Conservation (phyloP, 73 alveolate genomes). For the Symbiodinium natans region DNA sequence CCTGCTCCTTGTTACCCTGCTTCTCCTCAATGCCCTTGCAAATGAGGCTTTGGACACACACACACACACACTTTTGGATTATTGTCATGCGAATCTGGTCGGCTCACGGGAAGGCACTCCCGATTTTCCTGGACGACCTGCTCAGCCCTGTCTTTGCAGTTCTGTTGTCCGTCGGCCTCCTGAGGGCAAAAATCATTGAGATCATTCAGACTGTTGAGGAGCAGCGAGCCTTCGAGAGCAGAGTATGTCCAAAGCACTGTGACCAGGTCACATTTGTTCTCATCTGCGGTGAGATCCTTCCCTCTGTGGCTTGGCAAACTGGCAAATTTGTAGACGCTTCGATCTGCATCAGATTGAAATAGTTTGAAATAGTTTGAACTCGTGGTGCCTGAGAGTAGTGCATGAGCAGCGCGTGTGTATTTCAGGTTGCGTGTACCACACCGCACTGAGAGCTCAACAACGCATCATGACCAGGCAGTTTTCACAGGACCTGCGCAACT, state of each 20-base stretch:
- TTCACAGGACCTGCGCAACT: slow-evolving; percentile 86
- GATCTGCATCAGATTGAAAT: not conserved
- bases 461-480: not conserved
- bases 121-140: slow-evolving; percentile 82
- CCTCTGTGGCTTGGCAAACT: slow-evolving; percentile 28
- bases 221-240: too few species aligned
- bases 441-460: not conserved
- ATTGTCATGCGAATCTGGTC: too few species aligned
- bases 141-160: slow-evolving; percentile 68
- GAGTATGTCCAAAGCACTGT: not conserved
- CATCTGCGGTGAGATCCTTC: slow-evolving; percentile 77
- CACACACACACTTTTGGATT: not conserved
- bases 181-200: not conserved
- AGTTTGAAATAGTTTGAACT: not conserved
- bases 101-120: slow-evolving; percentile 60
- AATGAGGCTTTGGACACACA: slow-evolving; percentile 12
- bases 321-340: too few species aligned
- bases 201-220: too few species aligned
- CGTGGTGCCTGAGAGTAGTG: too few species aligned
- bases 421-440: too few species aligned
- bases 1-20: slow-evolving; percentile 83
- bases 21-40: slow-evolving; percentile 69
- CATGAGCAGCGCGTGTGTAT: too few species aligned
- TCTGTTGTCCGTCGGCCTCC: slow-evolving; percentile 38
- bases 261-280: slow-evolving; percentile 65